These are phyloP conservation scores for Chaetomium cochliodes DNA, from an alignment of 495 filamentous ascomycete genomes.

Conservation along the genomic window DNA sequence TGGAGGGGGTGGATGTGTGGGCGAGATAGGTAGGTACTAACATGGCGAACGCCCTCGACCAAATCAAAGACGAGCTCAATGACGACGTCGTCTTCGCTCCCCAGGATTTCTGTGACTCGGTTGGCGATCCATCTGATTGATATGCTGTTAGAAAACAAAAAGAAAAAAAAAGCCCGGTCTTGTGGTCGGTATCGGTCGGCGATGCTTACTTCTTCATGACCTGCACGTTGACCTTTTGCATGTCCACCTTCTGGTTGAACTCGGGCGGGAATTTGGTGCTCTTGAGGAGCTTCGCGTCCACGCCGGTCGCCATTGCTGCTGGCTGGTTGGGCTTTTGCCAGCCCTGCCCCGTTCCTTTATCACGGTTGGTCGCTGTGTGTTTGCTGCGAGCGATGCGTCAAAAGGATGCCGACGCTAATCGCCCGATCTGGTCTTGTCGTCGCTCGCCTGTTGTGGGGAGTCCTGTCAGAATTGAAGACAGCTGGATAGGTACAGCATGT, in stretches of 20 bases:
- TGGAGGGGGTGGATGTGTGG: neutral
- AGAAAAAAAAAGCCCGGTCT: too few species aligned
- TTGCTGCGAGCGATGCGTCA: neutral
- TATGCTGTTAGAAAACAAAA: neutral
- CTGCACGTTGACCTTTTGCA: constrained; percentile 92
- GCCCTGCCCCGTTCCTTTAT: neutral
- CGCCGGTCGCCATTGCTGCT: constrained; percentile 66
- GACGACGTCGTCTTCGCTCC: constrained; percentile 90
- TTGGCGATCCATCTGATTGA: constrained; percentile 82
- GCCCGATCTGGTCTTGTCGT: neutral
- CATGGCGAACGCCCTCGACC: constrained; percentile 75
- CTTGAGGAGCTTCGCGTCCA: constrained; percentile 83
- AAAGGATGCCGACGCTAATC: neutral
- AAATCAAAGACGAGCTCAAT: constrained; percentile 90
- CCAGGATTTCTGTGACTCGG: constrained; percentile 81
- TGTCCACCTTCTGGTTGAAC: constrained; percentile 94
- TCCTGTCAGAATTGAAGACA: neutral
- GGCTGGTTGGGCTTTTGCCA: neutral
- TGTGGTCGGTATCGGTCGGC: neutral
- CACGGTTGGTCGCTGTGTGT: neutral
- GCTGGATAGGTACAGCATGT: too few species aligned
- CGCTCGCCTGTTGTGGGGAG: neutral
- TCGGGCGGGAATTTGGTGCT: constrained; percentile 91
- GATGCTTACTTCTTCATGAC: constrained; percentile 90
- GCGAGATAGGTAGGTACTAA: constrained; percentile 56